phyloP scores from a whole-genome alignment of 768 basidiomycete genomes.

The Pisolithus orientalis region DNA sequence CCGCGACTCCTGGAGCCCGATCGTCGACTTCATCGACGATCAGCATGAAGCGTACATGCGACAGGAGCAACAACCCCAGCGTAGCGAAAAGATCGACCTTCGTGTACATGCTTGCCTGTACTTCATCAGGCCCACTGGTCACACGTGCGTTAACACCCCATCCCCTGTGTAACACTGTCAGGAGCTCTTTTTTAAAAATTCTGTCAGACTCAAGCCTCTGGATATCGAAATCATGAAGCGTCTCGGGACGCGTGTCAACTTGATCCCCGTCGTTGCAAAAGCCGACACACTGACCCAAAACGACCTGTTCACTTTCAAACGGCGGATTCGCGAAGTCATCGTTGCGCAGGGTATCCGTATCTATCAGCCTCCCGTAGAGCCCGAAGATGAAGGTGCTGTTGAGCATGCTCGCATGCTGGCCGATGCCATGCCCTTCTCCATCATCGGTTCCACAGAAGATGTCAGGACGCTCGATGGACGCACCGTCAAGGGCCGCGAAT shows the following conservation, averaged over 20 bases:
- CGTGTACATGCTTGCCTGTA: slow-evolving; percentile 96
- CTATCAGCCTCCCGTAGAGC: slow-evolving; percentile 89
- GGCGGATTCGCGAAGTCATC: slow-evolving; percentile 88
- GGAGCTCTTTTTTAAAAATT: slow-evolving; percentile 3
- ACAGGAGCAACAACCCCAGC: slow-evolving; percentile 98
- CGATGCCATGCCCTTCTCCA: slow-evolving; percentile 97
- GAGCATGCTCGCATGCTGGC: slow-evolving; percentile 84
- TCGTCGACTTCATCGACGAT: slow-evolving; percentile 97
- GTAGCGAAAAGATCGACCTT: slow-evolving; percentile 89
- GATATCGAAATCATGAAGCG: slow-evolving; percentile 99
- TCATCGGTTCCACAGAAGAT: slow-evolving; percentile 95
- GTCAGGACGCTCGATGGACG: slow-evolving; percentile 89
- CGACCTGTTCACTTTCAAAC: slow-evolving; percentile 88
- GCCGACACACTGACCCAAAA: slow-evolving; percentile 96
- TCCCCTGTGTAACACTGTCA: neutral
- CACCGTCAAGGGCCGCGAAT: slow-evolving; percentile 93
- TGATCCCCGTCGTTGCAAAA: slow-evolving; percentile 96
- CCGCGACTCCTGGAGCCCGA: slow-evolving; percentile 96
- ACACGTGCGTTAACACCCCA: slow-evolving; percentile 61
- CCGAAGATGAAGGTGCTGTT: slow-evolving; percentile 77
- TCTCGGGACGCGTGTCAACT: slow-evolving; percentile 93
- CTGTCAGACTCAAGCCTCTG: slow-evolving; percentile 74
- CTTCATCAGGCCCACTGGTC: slow-evolving; percentile 93
- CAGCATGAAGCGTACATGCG: slow-evolving; percentile 94
- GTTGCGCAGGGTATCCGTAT: slow-evolving; percentile 89